A percentile compares a stretch with the other conserved stretches of the same genome.
Conservation (phyloP, 2,329 filamentous ascomycete species). For the Fusarium subtropicale region DNA sequence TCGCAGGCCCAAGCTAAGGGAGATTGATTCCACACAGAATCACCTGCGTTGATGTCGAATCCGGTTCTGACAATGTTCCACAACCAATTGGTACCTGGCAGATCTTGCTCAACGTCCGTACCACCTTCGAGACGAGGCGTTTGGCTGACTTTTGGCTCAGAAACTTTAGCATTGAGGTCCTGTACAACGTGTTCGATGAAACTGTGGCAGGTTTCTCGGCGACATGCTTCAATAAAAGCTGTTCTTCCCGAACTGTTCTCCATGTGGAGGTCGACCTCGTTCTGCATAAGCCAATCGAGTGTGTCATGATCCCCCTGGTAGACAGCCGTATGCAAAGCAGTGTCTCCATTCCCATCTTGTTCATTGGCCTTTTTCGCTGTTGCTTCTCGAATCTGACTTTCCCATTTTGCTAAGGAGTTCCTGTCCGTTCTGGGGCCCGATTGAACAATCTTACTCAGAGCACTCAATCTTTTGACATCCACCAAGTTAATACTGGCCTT, state of each 20-base stretch:
- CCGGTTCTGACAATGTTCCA: fast-evolving
- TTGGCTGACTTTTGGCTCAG: not conserved
- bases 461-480: not conserved
- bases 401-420: fast-evolving
- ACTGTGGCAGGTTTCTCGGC: not conserved
- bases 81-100: fast-evolving
- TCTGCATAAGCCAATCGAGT: not conserved
- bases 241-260: not conserved
- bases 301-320: not conserved
- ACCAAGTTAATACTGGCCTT: not conserved
- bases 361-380: not conserved
- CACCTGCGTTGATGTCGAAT: not conserved
- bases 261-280: not conserved
- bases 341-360: not conserved
- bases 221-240: not conserved
- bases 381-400: not conserved
- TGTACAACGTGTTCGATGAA: not conserved
- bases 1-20: not conserved
- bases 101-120: not conserved
- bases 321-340: not conserved
- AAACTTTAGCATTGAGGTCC: not conserved
- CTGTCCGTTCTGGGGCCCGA: not conserved
- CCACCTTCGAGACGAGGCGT: not conserved
- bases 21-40: not conserved
- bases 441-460: not conserved